phyloP scores from a whole-genome alignment of 345 rosid species.

The Microthlaspi erraticum region DNA sequence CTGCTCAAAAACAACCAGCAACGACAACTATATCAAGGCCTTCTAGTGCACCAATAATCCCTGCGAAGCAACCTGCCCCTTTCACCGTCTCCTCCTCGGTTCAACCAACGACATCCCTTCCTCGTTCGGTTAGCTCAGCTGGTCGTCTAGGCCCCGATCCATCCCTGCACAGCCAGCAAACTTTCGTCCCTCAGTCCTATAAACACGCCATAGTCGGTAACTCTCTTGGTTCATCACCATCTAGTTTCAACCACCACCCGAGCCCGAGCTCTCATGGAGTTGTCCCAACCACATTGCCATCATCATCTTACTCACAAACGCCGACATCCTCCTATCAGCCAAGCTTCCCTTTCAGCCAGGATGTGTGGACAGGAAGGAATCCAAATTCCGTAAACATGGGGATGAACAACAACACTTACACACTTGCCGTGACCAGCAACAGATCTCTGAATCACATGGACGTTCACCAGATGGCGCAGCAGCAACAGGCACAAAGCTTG shows the following conservation, averaged over 20 bases:
- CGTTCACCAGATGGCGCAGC: conserved; percentile 54
- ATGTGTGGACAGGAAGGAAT: conserved; percentile 60
- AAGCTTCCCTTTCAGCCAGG: conserved; percentile 56
- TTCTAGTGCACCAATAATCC: conserved; percentile 84
- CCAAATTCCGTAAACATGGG: conserved; percentile 27
- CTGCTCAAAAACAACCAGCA: conserved; percentile 51
- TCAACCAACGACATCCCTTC: conserved; percentile 67
- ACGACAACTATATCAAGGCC: conserved; percentile 78
- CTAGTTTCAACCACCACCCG: conserved; percentile 51
- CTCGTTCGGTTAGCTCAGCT: conserved; percentile 85
- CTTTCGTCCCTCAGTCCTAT: conserved; percentile 74
- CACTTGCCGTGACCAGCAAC: conserved; percentile 18
- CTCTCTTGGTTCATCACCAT: conserved; percentile 58
- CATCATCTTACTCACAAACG: conserved; percentile 49
- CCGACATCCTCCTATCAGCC: conserved; percentile 55
- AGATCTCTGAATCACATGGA: conserved; percentile 29
- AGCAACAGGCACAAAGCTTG: conserved; percentile 56
- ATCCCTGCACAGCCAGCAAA: conserved; percentile 54
- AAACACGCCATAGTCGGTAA: conserved; percentile 82
- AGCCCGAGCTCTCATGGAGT: conserved; percentile 54
- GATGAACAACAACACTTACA: conserved; percentile 33
- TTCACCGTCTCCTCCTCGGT: conserved; percentile 53
- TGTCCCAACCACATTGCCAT: conserved; percentile 53
- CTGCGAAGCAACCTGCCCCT: conserved; percentile 61
- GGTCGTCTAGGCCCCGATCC: conserved; percentile 79